Evolutionary conservation across 2,329 filamentous ascomycete genomes (phyloP), one percentile per base, ranked within the genome.

Genomic region (Cladosporium colombiae): DNA sequence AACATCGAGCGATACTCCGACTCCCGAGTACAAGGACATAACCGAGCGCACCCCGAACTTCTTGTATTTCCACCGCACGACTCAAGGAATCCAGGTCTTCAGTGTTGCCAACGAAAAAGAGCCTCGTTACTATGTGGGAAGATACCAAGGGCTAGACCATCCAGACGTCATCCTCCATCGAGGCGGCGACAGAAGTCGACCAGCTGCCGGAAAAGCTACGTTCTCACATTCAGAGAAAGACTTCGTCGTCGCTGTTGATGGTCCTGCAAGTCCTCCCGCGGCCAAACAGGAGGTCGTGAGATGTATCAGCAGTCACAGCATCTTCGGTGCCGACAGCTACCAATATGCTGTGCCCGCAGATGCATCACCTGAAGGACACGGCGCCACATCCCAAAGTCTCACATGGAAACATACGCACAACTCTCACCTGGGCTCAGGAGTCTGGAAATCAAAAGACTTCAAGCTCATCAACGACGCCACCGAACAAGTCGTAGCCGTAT

Each of bases 151-250:
- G 13, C n/a, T 62, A 29, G 46, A 67, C 37, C 21, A 53, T 3
- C 62, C 68, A 16, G 70, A 72, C 33, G 62, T 72, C 27, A 64
- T 71, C 21, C 40, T 70, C 2, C 68, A 70, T 58, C 68, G 65
- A 16, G 70, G 68, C 27, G 69, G 70, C 64, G 69, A 72, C 53
- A 60, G 65, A 7, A 40, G 62, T 18, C 69, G 70, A 11, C 70
- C 70, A 4, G 66, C 65, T 23, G 62, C 70, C 11, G 68, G 69
- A n/a, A 65, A 62, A 33, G 57, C 66, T n/a, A 37, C 58, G 13
- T 70, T 71, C 62, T 35, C 37, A 16, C 37, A 29, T 4, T 49
- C 40, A 37, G 56, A 44, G 23, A 70, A 69, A 64, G 67, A 68
- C 49, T 64, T 72, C 35, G 62, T 66, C 53, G 58, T 68, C 44